These are phyloP conservation scores for Physaria fendleri DNA, from an alignment of 345 rosid genomes.

Conservation along the genomic window DNA sequence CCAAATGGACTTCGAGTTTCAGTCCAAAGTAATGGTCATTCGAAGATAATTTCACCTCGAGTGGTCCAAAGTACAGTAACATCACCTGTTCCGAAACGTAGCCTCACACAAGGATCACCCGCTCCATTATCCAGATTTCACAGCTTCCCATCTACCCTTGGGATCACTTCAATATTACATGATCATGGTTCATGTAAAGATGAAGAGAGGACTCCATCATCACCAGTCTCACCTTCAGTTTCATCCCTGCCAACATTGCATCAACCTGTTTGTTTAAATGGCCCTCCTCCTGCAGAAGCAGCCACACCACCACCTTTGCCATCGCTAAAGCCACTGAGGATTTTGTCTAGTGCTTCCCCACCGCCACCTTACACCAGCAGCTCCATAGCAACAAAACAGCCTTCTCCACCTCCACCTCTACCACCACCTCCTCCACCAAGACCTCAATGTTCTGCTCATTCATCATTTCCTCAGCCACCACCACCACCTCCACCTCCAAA, in stretches of 20 bases:
- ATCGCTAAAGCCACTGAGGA: conserved; percentile 8
- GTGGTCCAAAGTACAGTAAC: conserved; percentile 35
- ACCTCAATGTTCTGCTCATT: conserved; percentile 20
- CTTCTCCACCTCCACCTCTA: conserved; percentile 17
- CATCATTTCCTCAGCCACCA: conserved; percentile 22
- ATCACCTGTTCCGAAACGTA: conserved; percentile 36
- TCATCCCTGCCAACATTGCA: conserved; percentile 18
- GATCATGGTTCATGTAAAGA: conserved; percentile 47
- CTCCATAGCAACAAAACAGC: conserved; percentile 17
- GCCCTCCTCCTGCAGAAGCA: conserved; percentile 8
- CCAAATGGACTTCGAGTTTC: conserved; percentile 43
- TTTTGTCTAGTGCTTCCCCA: conserved; percentile 25
- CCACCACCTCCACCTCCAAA: conserved; percentile 30
- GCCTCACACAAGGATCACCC: conserved; percentile 44
- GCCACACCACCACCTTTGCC: conserved; percentile 14
- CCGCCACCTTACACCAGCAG: conserved; percentile 1
- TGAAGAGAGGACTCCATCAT: conserved; percentile 35
- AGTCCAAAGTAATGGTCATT: conserved; percentile 42
- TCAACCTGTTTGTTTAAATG: conserved; percentile 15
- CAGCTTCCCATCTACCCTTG: conserved; percentile 47
- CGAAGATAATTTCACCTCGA: conserved; percentile 56
- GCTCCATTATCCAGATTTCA: conserved; percentile 44
- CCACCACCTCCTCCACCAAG: conserved; percentile 22
- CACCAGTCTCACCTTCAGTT: conserved; percentile 20
- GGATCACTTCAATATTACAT: conserved; percentile 73